A percentile compares a stretch with the other conserved stretches of the same genome.
phyloP scores from a whole-genome alignment of 2,329 filamentous ascomycete genomes.

The Colletotrichum gigasporum region DNA sequence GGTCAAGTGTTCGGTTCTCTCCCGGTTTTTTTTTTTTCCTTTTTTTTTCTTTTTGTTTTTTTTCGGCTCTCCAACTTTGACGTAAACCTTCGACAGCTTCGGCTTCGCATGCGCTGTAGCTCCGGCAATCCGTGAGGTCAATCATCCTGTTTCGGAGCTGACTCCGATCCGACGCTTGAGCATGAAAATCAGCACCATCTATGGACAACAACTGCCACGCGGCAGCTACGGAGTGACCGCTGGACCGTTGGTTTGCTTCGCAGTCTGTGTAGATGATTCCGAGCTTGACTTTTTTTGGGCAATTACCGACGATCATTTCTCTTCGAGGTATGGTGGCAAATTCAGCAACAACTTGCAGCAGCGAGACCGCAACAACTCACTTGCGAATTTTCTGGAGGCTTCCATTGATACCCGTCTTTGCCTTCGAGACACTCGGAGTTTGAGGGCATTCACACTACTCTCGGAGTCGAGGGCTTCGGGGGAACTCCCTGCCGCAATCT shows the following conservation, averaged over 20 bases:
- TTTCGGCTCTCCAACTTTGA: no score
- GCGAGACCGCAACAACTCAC: neutral
- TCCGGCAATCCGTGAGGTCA: neutral
- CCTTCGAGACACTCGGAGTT: neutral
- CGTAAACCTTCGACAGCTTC: neutral
- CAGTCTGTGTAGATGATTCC: neutral
- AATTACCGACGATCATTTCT: slow-evolving; percentile 6
- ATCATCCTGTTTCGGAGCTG: neutral
- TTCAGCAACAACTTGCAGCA: neutral
- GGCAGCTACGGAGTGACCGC: neutral
- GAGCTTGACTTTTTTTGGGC: neutral
- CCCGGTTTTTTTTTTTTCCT: no score
- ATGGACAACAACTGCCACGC: neutral
- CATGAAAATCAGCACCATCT: neutral
- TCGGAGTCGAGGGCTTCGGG: no score
- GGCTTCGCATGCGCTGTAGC: neutral
- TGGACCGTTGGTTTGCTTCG: neutral
- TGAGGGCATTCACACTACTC: slow-evolving; percentile 12
- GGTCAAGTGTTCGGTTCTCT: no score
- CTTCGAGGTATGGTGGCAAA: neutral
- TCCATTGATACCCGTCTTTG: neutral
- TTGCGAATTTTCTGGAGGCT: neutral
- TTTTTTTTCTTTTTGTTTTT: no score
- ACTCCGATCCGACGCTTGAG: neutral
- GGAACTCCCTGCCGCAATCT: no score